Percentiles rank a stretch among this genome's conserved stretches.
Evolutionary conservation across 1,284 basidiomycete genomes (phyloP).

Genomic region (Leccinum laetum): DNA sequence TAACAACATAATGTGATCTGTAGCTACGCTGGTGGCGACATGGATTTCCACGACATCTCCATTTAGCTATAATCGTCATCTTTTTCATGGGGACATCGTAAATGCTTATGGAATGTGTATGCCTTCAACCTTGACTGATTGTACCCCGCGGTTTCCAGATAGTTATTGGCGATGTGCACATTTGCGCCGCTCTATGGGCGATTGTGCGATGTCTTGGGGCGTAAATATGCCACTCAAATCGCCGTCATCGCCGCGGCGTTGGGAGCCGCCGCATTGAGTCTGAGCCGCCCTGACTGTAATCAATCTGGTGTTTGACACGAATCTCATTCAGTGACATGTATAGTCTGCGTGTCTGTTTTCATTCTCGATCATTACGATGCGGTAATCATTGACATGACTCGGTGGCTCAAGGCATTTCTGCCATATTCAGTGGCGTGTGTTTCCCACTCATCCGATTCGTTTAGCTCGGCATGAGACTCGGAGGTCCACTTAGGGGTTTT

Average conservation of each 20-base stretch:
- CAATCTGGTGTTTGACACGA: conserved; percentile 28
- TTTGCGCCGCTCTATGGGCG: conserved; percentile 84
- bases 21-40: conserved; percentile 56
- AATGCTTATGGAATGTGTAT: conserved; percentile 19
- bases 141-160: conserved; percentile 40
- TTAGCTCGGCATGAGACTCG: conserved; percentile 72
- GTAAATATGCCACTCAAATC: conserved; percentile 67
- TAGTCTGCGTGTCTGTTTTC: conserved; percentile 56
- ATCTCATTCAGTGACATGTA: conserved; percentile 83
- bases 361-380: conserved; percentile 3
- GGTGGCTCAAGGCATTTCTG: conserved; percentile 72
- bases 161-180: conserved; percentile 75
- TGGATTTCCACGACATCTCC: conserved; percentile 29
- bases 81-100: conserved; percentile 58
- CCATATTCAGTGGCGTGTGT: conserved; percentile 71
- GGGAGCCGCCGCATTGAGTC: conserved; percentile 69
- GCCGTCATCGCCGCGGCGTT: conserved; percentile 68
- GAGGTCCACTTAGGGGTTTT: conserved; percentile 75
- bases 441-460: conserved; percentile 10
- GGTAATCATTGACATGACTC: conserved; percentile 14
- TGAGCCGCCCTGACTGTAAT: background rate
- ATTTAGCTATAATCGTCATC: conserved; percentile 9
- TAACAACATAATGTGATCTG: conserved; percentile 5
- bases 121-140: conserved; percentile 4
- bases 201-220: conserved; percentile 72